Base-by-base conservation (phyloP, 2,329 filamentous ascomycete genomes). In the Gyromitra esculenta region DNA sequence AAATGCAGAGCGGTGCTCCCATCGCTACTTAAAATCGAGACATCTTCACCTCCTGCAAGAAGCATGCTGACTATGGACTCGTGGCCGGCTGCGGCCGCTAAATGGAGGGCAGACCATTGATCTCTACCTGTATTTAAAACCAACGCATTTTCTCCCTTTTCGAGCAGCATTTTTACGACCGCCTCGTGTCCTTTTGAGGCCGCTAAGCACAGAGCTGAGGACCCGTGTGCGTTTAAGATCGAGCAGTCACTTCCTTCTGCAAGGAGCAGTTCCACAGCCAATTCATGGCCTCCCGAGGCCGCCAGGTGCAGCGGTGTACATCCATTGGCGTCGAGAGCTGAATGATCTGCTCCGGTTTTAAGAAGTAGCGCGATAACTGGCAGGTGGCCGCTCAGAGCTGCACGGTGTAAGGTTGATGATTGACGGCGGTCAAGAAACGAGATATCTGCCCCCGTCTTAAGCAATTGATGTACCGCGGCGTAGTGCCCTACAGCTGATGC, bases 241-340 rank as follows among this genome's bases (percentile, higher is more conserved):
- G 18, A 41, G 18, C 25, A 21, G 39, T 60, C 8, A 2, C 35
- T 18, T 5, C 67, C 67, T 21, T 41, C 13, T 5, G 39, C 41
- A 21, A 71, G 52, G n/a, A 71, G 56, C 41, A 71, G 39, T n/a
- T 37, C 8, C 21, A 62, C 31, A 13, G 25, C n/a, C 9, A 43
- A 35, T 37, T 52, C 37, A 13, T 62, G 8, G 7, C 56, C 56
- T 1, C n/a, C 1, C 9, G 0, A 8, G 6, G 25, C 70, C 13
- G 70, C 70, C 0, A 8, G 2, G 8, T 52, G 37, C 21, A 67
- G 48, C 9, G 62, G 35, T 1, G 21, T 21, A 1, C 6, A 0
- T 6, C 31, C 54, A 11, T 25, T 3, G 9, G 11, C 11, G 13
- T 43, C 21, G 9, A 31, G 5, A 8, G 37, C n/a, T 9, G 39